Conservation (phyloP, 2,329 filamentous ascomycete species). For the Epicoccum nigrum region DNA sequence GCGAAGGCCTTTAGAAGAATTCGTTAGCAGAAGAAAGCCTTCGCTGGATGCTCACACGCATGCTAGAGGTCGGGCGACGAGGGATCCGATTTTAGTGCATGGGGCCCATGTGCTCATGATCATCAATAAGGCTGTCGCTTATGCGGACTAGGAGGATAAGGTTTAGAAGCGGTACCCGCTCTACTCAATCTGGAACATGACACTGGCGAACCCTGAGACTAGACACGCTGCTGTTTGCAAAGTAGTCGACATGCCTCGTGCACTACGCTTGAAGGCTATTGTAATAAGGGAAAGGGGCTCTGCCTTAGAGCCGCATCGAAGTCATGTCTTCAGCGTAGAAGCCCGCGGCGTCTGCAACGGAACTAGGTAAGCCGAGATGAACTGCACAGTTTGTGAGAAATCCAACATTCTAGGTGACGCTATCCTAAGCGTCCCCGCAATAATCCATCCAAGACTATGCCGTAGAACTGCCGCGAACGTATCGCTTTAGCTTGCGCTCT, state of each 20-base stretch:
- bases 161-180: not conserved
- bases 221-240: no score
- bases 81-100: not conserved
- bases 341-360: not conserved
- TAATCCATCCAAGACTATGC: not conserved
- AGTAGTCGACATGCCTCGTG: no score
- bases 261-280: no score
- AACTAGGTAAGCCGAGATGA: not conserved
- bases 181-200: not conserved
- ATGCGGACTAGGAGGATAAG: not conserved
- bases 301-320: not conserved
- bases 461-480: not conserved
- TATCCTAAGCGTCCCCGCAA: conserved; percentile 1
- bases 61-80: not conserved
- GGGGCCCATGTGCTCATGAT: not conserved
- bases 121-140: not conserved
- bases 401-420: not conserved
- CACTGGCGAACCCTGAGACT: no score
- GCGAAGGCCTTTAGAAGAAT: no score
- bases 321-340: not conserved
- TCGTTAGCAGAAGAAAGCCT: no score
- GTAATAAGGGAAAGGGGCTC: not conserved
- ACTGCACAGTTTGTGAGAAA: not conserved
- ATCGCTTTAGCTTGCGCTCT: not conserved
- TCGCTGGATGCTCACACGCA: not conserved